A percentile compares a stretch with the other conserved stretches of the same genome.
phyloP scores from a whole-genome alignment of 164 flowering plant species.

The Taxillus chinensis region DNA sequence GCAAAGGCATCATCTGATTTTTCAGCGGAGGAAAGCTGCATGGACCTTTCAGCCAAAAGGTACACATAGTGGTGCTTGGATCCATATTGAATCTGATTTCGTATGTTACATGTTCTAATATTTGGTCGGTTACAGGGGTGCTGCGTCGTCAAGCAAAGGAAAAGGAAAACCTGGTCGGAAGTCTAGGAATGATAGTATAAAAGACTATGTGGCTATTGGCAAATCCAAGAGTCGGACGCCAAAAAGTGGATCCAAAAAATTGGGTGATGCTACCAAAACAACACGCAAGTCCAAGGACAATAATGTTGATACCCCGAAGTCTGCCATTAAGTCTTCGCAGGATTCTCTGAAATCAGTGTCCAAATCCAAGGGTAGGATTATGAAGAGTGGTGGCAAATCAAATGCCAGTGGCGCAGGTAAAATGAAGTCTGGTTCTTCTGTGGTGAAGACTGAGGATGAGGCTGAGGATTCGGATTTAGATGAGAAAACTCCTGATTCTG shows the following conservation, averaged over 20 bases:
- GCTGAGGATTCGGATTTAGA: slow-evolving; percentile 15
- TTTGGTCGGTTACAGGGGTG: slow-evolving; percentile 22
- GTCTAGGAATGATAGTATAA: slow-evolving; percentile 7
- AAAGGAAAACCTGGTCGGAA: slow-evolving; percentile 31
- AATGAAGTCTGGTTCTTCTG: slow-evolving; percentile 25
- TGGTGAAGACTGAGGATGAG: slow-evolving; percentile 16
- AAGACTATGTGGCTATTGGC: slow-evolving; percentile 14
- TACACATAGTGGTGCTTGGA: slow-evolving; percentile 9
- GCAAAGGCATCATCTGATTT: slow-evolving; percentile 25
- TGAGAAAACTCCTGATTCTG: slow-evolving; percentile 15
- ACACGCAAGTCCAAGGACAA: slow-evolving; percentile 27
- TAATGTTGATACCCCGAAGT: slow-evolving; percentile 14
- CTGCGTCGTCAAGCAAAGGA: slow-evolving; percentile 41
- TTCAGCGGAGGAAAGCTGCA: slow-evolving; percentile 25
- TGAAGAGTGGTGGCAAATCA: slow-evolving; percentile 21
- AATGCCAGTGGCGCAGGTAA: slow-evolving; percentile 20
- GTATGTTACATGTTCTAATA: neutral
- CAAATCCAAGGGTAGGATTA: slow-evolving; percentile 22
- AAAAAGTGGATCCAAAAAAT: slow-evolving; percentile 16
- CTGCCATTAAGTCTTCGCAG: slow-evolving; percentile 20
- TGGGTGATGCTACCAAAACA: slow-evolving; percentile 11
- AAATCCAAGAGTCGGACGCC: slow-evolving; percentile 22
- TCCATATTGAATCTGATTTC: neutral
- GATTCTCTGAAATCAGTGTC: slow-evolving; percentile 10
- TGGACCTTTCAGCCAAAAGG: slow-evolving; percentile 37